A percentile compares a stretch with the other conserved stretches of the same genome.
phyloP scores from a whole-genome alignment of 1,284 basidiomycete genomes.

The Cutaneotrichosporon cavernicola region DNA sequence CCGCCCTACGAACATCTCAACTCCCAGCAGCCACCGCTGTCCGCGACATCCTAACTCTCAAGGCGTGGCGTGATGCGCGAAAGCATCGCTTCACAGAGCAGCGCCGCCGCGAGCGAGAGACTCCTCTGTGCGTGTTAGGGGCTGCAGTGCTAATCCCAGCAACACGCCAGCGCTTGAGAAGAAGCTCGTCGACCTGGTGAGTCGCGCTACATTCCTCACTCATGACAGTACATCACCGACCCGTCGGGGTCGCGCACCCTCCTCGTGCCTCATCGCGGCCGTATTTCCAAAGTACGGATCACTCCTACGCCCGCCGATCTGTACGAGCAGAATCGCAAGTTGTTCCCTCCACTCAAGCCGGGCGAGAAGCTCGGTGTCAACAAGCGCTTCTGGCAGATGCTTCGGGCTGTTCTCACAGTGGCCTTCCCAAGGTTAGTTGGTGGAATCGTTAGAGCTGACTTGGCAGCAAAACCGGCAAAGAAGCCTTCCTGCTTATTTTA shows the following conservation, averaged over 20 bases:
- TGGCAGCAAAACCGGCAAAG: constrained; percentile 65
- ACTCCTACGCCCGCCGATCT: constrained; percentile 39
- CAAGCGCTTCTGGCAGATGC: constrained; percentile 73
- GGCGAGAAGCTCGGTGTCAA: constrained; percentile 70
- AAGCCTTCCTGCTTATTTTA: constrained; percentile 70
- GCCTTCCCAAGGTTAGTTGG: constrained; percentile 61
- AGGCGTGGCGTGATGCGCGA: constrained; percentile 36
- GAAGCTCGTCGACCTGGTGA: constrained; percentile 51
- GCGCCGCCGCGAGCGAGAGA: constrained; percentile 41
- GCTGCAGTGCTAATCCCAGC: constrained; percentile 21
- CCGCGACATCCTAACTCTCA: constrained; percentile 28
- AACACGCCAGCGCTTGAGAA: constrained; percentile 53
- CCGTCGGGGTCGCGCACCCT: constrained; percentile 61
- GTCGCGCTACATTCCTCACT: constrained; percentile 12
- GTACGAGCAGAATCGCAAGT: constrained; percentile 36
- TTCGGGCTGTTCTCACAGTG: constrained; percentile 71
- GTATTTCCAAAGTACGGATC: constrained; percentile 62
- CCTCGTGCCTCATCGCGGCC: constrained; percentile 65
- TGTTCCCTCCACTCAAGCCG: constrained; percentile 40
- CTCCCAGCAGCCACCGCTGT: constrained; percentile 11
- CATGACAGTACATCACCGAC: constrained; percentile 46
- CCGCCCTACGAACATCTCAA: constrained; percentile 12
- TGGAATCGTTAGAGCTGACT: not conserved
- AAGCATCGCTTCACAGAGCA: constrained; percentile 31
- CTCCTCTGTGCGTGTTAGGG: constrained; percentile 42